phyloP scores from a whole-genome alignment of 129 eudicot species.

The Solidago caesia region DNA sequence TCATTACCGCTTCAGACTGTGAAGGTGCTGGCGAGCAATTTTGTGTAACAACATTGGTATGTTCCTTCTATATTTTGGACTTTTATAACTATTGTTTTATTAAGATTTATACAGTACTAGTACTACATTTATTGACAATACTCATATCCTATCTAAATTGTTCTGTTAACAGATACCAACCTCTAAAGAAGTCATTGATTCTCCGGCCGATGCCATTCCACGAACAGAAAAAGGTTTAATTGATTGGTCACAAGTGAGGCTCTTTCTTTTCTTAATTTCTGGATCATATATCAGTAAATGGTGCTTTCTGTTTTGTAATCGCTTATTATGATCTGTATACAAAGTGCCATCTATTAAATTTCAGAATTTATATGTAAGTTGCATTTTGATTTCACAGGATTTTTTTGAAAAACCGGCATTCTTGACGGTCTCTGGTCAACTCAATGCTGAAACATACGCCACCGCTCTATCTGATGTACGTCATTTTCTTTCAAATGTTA shows the following conservation, averaged over 20 bases:
- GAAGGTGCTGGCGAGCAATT: slow-evolving; percentile 99
- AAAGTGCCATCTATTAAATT: not conserved
- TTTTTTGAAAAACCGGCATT: slow-evolving; percentile 96
- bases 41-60: slow-evolving; percentile 97
- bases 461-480: slow-evolving; percentile 96
- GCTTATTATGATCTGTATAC: not conserved
- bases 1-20: slow-evolving; percentile 93
- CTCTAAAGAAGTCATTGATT: slow-evolving; percentile 58
- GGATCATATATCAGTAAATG: not conserved
- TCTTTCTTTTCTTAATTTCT: slow-evolving; percentile 2
- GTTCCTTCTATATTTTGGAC: not conserved
- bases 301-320: not conserved
- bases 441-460: slow-evolving; percentile 97
- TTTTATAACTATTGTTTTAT: not conserved
- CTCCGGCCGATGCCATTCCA: slow-evolving; percentile 68
- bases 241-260: slow-evolving; percentile 94
- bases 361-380: not conserved
- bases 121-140: not conserved
- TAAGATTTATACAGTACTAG: not conserved
- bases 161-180: slow-evolving; percentile 66
- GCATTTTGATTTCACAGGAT: slow-evolving; percentile 57
- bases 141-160: not conserved
- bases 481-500: slow-evolving; percentile 17
- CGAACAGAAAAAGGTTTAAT: slow-evolving; percentile 66
- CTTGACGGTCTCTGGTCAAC: slow-evolving; percentile 98